Base-by-base conservation (phyloP, 257 asterid species). In the Catharanthus roseus region DNA sequence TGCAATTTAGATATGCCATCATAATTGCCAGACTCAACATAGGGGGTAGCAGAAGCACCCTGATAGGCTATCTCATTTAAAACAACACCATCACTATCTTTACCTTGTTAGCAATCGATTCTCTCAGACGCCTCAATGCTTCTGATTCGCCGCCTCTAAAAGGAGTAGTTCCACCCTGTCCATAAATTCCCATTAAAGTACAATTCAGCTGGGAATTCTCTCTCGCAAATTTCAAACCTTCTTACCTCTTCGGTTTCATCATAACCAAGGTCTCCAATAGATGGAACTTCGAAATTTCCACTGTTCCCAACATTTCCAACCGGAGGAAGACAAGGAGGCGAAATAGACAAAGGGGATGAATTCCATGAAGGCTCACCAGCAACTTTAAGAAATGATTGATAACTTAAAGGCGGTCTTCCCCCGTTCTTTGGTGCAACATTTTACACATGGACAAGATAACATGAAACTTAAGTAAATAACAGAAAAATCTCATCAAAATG, bases 61-160 rank as follows among this genome's bases (percentile, higher is more conserved):
- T n/a, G n/a, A n/a, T n/a, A n/a, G n/a, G n/a, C n/a, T n/a, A n/a
- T n/a, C n/a, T n/a, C n/a, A n/a, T n/a, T n/a, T n/a, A n/a, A n/a
- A n/a, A n/a, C n/a, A n/a, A n/a, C n/a, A n/a, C n/a, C 8, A 38
- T 38, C 42, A 67, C 54, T 38, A 34, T 3, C 26, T 45, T 36
- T 76, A 92, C 99, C 96, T 87, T 85, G 81, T 88, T 77, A 15
- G 86, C 80, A 28, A 93, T 80, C 19, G 96, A 86, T 78, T 83
- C 96, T 65, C 79, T 81, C 84, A 91, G 68, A 73, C 97, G 89
- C 85, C 78, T 82, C 64, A 93, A 77, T 71, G 96, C 99, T 86
- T 93, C 99, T 36, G 96, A 82, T 85, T 91, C 99, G 74, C 99
- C 97, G 53, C 99, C 99, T 85, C 47, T 85, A 82, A 91, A 91